Evolutionary conservation across 345 rosid species (phyloP).

Genomic region (Pistacia atlantica): DNA sequence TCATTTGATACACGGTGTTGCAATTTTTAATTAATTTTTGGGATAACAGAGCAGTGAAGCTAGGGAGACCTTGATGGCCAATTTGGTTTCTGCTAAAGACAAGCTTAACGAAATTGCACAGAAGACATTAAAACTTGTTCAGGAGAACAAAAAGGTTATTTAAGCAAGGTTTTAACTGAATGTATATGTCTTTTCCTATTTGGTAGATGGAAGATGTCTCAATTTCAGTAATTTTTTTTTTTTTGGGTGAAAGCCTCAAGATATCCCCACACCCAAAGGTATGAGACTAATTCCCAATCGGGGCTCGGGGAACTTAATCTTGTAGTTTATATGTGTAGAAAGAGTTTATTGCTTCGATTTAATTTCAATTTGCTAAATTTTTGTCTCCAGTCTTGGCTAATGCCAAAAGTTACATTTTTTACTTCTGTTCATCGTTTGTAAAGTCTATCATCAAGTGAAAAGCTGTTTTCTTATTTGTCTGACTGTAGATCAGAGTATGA

Average conservation of each 20-base stretch:
- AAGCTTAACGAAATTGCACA: conserved; percentile 51
- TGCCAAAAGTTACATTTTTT: no score
- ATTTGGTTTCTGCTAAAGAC: conserved; percentile 50
- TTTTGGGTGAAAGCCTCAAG: no score
- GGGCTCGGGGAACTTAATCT: no score
- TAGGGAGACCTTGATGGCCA: conserved; percentile 31
- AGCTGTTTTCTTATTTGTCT: no score
- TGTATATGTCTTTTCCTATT: neutral
- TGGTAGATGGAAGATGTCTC: neutral
- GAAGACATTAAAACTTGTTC: conserved; percentile 41
- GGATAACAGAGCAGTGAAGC: conserved; percentile 37
- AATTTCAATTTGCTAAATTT: no score
- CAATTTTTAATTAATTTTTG: conserved; percentile 15
- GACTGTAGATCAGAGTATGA: no score
- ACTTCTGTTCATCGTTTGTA: no score
- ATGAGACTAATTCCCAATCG: no score
- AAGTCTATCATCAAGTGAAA: no score
- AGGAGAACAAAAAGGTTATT: conserved; percentile 58
- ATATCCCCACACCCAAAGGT: no score
- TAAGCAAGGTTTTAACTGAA: neutral
- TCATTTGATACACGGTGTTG: neutral
- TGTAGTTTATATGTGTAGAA: neutral
- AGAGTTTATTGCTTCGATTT: no score
- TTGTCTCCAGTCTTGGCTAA: no score
- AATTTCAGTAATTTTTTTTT: neutral